These are phyloP conservation scores for Talaromyces trachyspermus DNA, from an alignment of 495 filamentous ascomycete species.

Conservation along the genomic window DNA sequence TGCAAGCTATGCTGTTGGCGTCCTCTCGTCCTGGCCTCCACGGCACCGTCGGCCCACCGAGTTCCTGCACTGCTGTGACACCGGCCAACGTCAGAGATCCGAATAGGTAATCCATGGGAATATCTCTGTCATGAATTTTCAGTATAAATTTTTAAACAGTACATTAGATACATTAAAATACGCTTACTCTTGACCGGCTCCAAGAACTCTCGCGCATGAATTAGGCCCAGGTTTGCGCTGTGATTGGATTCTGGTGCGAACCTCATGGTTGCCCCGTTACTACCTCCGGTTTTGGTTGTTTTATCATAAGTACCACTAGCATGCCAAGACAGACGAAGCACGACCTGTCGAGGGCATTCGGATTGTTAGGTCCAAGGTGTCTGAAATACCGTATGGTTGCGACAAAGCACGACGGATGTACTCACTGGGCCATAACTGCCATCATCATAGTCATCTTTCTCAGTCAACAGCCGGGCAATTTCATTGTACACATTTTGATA, in stretches of 20 bases:
- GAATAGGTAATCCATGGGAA: slow-evolving; percentile 96
- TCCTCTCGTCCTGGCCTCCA: slow-evolving; percentile 87
- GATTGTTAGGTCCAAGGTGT: too few species aligned
- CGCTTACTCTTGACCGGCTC: slow-evolving; percentile 76
- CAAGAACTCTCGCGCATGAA: slow-evolving; percentile 82
- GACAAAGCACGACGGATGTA: too few species aligned
- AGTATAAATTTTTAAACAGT: slow-evolving; percentile 13
- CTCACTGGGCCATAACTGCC: slow-evolving; percentile 85
- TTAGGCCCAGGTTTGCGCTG: slow-evolving; percentile 89
- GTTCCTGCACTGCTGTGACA: slow-evolving; percentile 85
- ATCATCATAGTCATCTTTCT: slow-evolving; percentile 94
- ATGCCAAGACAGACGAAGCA: slow-evolving; percentile 83
- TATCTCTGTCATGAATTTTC: slow-evolving; percentile 46
- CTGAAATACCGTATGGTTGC: too few species aligned
- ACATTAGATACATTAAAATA: not conserved
- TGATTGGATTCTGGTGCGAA: slow-evolving; percentile 88
- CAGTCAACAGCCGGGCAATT: slow-evolving; percentile 69
- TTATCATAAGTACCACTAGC: slow-evolving; percentile 83
- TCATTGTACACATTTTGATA: slow-evolving; percentile 95
- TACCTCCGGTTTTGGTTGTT: slow-evolving; percentile 83
- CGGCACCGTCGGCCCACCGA: slow-evolving; percentile 79
- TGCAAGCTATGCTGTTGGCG: slow-evolving; percentile 72
- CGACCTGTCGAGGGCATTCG: slow-evolving; percentile 34
- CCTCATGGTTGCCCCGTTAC: slow-evolving; percentile 96
- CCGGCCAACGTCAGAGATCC: slow-evolving; percentile 90